A percentile compares a stretch with the other conserved stretches of the same genome.
phyloP scores from a whole-genome alignment of 2,329 filamentous ascomycete genomes.

The Colletotrichum sp. region DNA sequence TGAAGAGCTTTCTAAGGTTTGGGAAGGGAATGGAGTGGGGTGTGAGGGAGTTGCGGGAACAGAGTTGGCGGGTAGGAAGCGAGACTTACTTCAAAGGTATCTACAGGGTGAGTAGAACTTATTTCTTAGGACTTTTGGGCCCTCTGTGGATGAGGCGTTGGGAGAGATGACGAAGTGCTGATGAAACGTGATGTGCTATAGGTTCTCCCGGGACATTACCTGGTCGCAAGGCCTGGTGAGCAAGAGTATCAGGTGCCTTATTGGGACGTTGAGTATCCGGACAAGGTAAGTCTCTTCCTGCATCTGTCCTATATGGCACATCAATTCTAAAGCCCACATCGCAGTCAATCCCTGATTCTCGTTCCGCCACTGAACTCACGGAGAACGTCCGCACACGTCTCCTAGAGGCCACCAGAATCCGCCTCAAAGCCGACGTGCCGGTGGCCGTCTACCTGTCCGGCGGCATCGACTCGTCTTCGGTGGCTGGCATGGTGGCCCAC shows the following conservation, averaged over 20 bases:
- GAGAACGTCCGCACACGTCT: conserved; percentile 40
- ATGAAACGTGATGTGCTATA: not conserved
- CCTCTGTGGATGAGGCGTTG: no score
- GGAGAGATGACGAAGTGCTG: no score
- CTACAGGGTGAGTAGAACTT: no score
- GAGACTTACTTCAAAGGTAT: not conserved
- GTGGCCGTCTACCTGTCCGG: conserved; percentile 61
- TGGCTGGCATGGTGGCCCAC: conserved; percentile 61
- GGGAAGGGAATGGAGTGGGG: not conserved
- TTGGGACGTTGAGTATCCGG: not conserved
- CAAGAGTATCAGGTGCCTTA: not conserved
- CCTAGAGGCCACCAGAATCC: conserved; percentile 53
- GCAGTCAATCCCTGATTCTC: not conserved
- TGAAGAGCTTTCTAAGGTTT: not conserved
- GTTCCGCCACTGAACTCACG: no score
- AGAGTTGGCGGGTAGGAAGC: not conserved
- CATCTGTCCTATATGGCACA: not conserved
- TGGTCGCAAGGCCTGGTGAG: not conserved
- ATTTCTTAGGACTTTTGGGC: no score
- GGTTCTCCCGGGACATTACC: not conserved
- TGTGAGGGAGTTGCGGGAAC: not conserved
- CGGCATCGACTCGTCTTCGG: conserved; percentile 60
- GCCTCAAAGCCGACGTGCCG: conserved; percentile 61
- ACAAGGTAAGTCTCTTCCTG: not conserved
- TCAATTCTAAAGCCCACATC: not conserved